Evolutionary conservation across 1,139 yeast genomes (phyloP).

Genomic region (Insectozyma bohioensis): DNA sequence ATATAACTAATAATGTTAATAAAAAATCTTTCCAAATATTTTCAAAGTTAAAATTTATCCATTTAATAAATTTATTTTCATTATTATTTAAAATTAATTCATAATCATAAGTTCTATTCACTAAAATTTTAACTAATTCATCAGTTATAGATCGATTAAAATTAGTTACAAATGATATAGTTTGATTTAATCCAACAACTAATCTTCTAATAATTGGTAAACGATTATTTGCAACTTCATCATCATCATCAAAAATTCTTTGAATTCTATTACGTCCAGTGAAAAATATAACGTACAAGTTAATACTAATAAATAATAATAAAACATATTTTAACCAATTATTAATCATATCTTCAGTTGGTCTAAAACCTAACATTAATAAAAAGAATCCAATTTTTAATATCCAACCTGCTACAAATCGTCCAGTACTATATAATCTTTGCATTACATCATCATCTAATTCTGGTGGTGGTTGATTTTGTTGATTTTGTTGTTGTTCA

Average conservation of each 20-base stretch:
- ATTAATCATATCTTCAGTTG: slow-evolving; percentile 11
- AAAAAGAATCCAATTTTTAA: slow-evolving; percentile 10
- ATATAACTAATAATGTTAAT: slow-evolving; percentile 20
- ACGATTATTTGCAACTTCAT: background rate
- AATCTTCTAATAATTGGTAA: slow-evolving; percentile 3
- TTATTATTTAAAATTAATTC: slow-evolving; percentile 20
- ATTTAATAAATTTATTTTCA: slow-evolving; percentile 4
- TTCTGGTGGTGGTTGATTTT: slow-evolving; percentile 2
- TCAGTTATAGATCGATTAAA: slow-evolving; percentile 8
- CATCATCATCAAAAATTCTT: slow-evolving; percentile 4
- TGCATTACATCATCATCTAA: slow-evolving; percentile 9
- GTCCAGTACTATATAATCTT: slow-evolving; percentile 11
- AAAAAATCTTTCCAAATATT: slow-evolving; percentile 22
- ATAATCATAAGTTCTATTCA: slow-evolving; percentile 25
- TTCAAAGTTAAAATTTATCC: slow-evolving; percentile 8
- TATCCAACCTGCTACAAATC: slow-evolving; percentile 8
- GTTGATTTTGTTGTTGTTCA: background rate
- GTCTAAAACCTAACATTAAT: slow-evolving; percentile 12
- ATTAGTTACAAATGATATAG: background rate
- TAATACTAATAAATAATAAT: slow-evolving; percentile 8
- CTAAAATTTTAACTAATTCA: slow-evolving; percentile 19
- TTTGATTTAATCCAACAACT: background rate
- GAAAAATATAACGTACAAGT: slow-evolving; percentile 12
- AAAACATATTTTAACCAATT: slow-evolving; percentile 14
- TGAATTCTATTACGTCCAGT: slow-evolving; percentile 13